These are phyloP conservation scores for Isoetes taiwanensis DNA, from an alignment of 75 land plant genomes.

Conservation along the genomic window DNA sequence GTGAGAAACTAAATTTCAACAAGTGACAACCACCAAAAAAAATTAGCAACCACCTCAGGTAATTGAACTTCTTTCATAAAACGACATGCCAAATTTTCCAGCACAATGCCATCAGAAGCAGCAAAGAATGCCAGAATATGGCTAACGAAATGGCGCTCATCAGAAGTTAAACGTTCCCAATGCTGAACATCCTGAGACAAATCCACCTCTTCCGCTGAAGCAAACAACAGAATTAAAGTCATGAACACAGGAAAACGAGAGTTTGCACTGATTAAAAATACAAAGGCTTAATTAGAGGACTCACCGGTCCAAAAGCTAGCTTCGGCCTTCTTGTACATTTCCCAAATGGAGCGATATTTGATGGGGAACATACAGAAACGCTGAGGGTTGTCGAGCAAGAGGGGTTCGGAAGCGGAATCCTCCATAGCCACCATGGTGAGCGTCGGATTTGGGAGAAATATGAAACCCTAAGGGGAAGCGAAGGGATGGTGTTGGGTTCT, in stretches of 20 bases:
- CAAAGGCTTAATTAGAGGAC: too few relatives aligned
- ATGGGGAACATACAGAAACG: constrained; percentile 92
- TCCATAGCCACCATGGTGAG: too few relatives aligned
- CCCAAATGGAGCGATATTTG: constrained; percentile 66
- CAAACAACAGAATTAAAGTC: not conserved
- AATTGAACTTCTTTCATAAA: constrained; percentile 65
- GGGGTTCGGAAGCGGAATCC: too few relatives aligned
- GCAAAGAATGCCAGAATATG: constrained; percentile 78
- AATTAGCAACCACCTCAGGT: constrained; percentile 45
- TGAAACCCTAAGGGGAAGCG: too few relatives aligned
- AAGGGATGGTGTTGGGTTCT: too few relatives aligned
- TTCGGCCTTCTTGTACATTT: constrained; percentile 87
- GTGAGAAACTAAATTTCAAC: too few relatives aligned
- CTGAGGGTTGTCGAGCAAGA: constrained; percentile 57
- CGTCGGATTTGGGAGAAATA: too few relatives aligned
- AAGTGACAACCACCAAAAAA: not conserved
- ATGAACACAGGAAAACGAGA: not conserved
- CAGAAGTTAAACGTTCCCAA: constrained; percentile 35
- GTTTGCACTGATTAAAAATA: not conserved
- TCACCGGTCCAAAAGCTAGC: constrained; percentile 45
- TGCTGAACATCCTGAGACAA: constrained; percentile 51
- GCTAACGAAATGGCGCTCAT: constrained; percentile 51
- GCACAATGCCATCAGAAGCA: constrained; percentile 75
- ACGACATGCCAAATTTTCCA: constrained; percentile 63
- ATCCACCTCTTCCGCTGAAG: constrained; percentile 41